A percentile compares a stretch with the other conserved stretches of the same genome.
Evolutionary conservation across 345 rosid genomes (phyloP).

Genomic region (Microcos paniculata): DNA sequence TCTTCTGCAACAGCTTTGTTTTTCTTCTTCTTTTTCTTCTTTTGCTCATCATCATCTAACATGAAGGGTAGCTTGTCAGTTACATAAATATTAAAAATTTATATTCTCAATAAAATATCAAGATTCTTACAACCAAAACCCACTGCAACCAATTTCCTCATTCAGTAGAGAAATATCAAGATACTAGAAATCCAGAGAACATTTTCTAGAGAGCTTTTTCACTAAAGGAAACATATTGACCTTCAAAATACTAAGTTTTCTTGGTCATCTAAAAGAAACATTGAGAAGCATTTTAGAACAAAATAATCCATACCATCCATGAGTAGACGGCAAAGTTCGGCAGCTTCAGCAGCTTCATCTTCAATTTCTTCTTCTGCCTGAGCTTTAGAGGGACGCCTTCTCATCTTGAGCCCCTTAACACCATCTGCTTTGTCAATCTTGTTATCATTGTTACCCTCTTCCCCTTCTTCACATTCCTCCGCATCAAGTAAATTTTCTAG

Average conservation of each 20-base stretch:
- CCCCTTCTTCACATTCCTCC: slow-evolving; percentile 85
- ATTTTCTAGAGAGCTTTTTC: not conserved
- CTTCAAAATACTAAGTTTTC: not conserved
- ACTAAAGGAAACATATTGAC: not conserved
- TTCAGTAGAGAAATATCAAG: not conserved
- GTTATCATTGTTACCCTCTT: slow-evolving; percentile 54
- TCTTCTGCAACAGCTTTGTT: slow-evolving; percentile 42
- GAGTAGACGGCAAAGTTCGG: slow-evolving; percentile 84
- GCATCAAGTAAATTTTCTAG: slow-evolving; percentile 97
- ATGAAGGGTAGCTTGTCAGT: slow-evolving; percentile 10
- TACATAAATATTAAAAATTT: not conserved
- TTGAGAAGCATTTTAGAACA: not conserved
- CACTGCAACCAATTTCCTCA: no score
- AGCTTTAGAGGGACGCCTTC: slow-evolving; percentile 70
- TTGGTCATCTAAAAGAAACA: slow-evolving; percentile 1
- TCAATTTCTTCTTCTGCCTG: slow-evolving; percentile 91
- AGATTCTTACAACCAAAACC: not conserved
- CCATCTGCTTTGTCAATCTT: slow-evolving; percentile 75
- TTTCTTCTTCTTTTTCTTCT: slow-evolving; percentile 80
- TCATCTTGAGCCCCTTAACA: slow-evolving; percentile 90
- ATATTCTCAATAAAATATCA: not conserved
- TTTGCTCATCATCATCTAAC: slow-evolving; percentile 70
- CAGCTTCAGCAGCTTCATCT: slow-evolving; percentile 96
- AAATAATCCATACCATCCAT: slow-evolving; percentile 75
- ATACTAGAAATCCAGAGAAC: not conserved